Evolutionary conservation across 2,329 filamentous ascomycete species (phyloP), one percentile per base, ranked within the genome.

Genomic region (Pestalotiopsis sp.): DNA sequence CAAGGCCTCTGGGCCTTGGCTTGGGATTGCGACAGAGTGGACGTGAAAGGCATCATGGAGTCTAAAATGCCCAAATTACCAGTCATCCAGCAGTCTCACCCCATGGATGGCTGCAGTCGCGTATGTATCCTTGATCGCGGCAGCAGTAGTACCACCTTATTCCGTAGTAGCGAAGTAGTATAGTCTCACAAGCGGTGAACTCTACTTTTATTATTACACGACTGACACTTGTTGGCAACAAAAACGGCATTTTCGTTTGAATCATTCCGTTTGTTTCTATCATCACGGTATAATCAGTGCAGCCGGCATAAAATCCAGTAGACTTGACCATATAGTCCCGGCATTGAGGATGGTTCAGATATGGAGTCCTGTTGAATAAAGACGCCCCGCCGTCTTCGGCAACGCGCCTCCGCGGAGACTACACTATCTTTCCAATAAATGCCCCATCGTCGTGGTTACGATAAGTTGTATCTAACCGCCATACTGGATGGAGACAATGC

Each of bases 11-110:
- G 23, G 23, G 23, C 13, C 59, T 36, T 61, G 59, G 59, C 31
- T 20, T 39, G 59, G 17, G 20, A 61, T 61, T 13, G 59, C 59
- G 59, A 61, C 59, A 61, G 25, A 61, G 59, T 61, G 59, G 59
- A 61, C 59, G 31, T 20, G 59, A 61, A 61, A 61, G 59, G 59
- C 36, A 61, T 61, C 59, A 61, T 61, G 14, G 59, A 61, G 36
- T 20, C 31, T 61, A 36, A 61, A 61, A 39, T 61, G 36, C 13
- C 31, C 20, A 2, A 61, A 41, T 23, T 61, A 41, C 17, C 36
- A 39, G 17, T 36, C 12, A 23, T 27, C 20, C 20, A 27, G 23
- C 27, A 31, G 45, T 52, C 45, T 52, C 17, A 31, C 31, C 31
- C 17, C 45, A 23, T 45, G 39, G 39, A 45, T 45, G 39, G 17